Base-by-base conservation (phyloP, 179 eudicot species). In the Silene vulgaris region DNA sequence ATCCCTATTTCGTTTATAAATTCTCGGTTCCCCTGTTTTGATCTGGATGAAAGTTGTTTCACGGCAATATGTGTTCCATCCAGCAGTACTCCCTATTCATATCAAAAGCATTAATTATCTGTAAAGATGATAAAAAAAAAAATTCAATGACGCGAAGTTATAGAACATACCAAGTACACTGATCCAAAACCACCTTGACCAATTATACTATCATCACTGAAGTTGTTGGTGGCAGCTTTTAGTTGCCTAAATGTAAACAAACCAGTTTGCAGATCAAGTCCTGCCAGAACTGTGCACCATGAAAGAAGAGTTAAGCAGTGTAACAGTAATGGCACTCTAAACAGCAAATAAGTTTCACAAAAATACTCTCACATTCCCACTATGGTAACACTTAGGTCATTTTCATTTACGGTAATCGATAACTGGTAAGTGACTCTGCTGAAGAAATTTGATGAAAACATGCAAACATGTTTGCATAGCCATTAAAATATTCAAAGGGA, bases 131-230 rank as follows among this genome's bases (percentile, higher is more conserved):
- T 2, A 4, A 8, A 23, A 23, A 23, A 23, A 23, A 23, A 23
- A 23, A 23, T 23, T 23, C 5, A 69, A 9, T 37, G 7, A 29
- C 64, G 69, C 21, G 16, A 69, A 14, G 20, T 11, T 4, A 28
- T 45, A 43, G 71, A 61, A 67, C 67, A 5, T 79, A 90, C 97
- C 97, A 89, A 87, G 84, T 87, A 91, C 19, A 91, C 94, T 52
- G 97, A 73, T 73, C 94, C 94, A 79, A 87, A 90, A 74, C 97
- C 97, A 70, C 95, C 97, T 82, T 85, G 90, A 54, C 94, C 97
- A 71, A 91, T 83, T 82, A 87, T 89, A 83, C 87, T 83, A 54
- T 75, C 77, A 64, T 78, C 35, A 79, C 85, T 84, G 45, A 91
- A 91, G 75, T 87, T 87, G 79, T 86, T 81, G 11, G 97, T 91